Conservation (phyloP, 192 early-diverging fungal species). For the Neocallimastix lanati region DNA sequence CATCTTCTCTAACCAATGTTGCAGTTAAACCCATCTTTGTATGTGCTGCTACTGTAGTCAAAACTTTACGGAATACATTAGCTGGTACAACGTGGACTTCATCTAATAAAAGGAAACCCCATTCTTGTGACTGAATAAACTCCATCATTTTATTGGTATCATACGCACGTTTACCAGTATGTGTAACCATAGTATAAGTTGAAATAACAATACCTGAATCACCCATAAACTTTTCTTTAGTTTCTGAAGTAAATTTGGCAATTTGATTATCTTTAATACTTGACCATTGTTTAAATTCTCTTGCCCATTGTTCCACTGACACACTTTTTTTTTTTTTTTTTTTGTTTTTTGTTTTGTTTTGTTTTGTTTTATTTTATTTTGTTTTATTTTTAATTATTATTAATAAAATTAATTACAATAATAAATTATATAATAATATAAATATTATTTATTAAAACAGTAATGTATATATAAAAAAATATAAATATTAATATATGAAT, state of each 20-base stretch:
- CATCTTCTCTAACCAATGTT: conserved; percentile 93
- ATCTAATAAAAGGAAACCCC: conserved; percentile 93
- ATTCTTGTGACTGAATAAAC: conserved; percentile 73
- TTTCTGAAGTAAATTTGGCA: conserved; percentile 81
- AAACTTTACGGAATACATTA: conserved; percentile 83
- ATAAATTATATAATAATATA: too few species aligned
- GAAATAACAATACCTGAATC: conserved; percentile 86
- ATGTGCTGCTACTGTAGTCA: conserved; percentile 81
- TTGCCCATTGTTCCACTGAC: conserved; percentile 94
- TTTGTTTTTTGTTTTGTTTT: too few species aligned
- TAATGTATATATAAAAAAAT: too few species aligned
- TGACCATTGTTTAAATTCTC: conserved; percentile 91
- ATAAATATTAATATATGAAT: too few species aligned
- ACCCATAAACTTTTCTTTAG: conserved; percentile 75
- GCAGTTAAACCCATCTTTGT: conserved; percentile 84
- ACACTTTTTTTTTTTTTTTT: conserved; percentile 47
- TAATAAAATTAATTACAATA: too few species aligned
- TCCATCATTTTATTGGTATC: conserved; percentile 92
- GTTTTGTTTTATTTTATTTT: too few species aligned
- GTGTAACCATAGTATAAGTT: conserved; percentile 94
- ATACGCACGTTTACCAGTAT: conserved; percentile 77
- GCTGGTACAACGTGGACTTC: conserved; percentile 98
- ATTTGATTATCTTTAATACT: conserved; percentile 83
- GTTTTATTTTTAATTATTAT: too few species aligned
- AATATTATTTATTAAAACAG: too few species aligned